phyloP scores from a whole-genome alignment of 2,329 filamentous ascomycete genomes.

The Colletotrichum limetticola region DNA sequence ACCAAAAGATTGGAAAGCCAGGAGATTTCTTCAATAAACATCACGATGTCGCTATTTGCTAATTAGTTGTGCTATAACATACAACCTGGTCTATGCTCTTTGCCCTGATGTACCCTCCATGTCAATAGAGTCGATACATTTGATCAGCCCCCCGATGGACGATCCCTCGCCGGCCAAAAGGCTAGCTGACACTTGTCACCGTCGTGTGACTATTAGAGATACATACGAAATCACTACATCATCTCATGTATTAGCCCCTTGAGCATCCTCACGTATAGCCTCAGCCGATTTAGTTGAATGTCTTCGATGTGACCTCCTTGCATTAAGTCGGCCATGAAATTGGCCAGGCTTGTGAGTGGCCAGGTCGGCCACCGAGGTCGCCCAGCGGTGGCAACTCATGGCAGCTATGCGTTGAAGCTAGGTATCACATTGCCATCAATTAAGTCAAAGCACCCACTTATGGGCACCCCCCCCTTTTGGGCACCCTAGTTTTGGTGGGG shows the following conservation, averaged over 20 bases:
- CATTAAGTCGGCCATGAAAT: neutral
- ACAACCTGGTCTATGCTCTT: too few relatives aligned
- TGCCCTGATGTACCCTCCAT: neutral
- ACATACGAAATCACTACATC: neutral
- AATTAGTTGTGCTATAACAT: too few relatives aligned
- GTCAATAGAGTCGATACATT: neutral
- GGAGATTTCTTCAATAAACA: too few relatives aligned
- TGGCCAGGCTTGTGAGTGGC: neutral
- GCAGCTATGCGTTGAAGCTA: too few relatives aligned
- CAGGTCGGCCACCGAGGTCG: neutral
- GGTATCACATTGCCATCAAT: too few relatives aligned
- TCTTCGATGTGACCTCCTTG: neutral
- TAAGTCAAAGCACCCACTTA: too few relatives aligned
- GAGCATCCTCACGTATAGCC: too few relatives aligned
- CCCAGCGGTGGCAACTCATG: too few relatives aligned
- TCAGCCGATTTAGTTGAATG: neutral
- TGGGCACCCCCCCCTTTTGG: too few relatives aligned
- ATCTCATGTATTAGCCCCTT: neutral
- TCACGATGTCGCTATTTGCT: too few relatives aligned
- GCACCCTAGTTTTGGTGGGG: too few relatives aligned
- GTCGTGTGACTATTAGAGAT: neutral
- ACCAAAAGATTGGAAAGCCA: too few relatives aligned
- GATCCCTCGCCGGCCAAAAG: neutral
- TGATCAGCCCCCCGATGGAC: neutral
- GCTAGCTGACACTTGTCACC: neutral